These are phyloP conservation scores for Quercus gilva DNA, from an alignment of 306 rosid genomes.

Conservation along the genomic window DNA sequence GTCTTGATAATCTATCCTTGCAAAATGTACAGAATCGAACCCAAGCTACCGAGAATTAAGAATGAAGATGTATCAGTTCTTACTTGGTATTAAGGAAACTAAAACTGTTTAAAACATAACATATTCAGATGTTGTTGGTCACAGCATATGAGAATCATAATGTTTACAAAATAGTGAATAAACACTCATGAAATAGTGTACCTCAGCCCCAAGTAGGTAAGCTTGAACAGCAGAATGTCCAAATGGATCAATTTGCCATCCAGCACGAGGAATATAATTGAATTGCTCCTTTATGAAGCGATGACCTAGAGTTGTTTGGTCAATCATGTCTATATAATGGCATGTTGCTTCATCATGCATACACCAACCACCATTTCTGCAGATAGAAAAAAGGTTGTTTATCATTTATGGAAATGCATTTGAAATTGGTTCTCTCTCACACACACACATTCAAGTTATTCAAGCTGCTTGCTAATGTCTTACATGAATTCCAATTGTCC, in stretches of 20 bases:
- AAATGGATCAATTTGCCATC: conserved; percentile 94
- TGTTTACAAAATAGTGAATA: neutral
- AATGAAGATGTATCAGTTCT: neutral
- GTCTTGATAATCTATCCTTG: conserved; percentile 88
- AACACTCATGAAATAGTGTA: neutral
- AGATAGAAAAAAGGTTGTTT: neutral
- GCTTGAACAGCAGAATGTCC: conserved; percentile 94
- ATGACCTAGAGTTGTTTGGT: conserved; percentile 87
- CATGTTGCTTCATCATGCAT: conserved; percentile 96
- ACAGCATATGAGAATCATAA: neutral
- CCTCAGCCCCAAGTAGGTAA: conserved; percentile 80
- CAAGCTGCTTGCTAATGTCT: neutral
- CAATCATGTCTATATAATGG: conserved; percentile 93
- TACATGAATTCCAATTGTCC: conserved; percentile 82
- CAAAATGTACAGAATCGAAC: conserved; percentile 91
- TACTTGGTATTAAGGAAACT: neutral
- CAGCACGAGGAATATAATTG: conserved; percentile 68
- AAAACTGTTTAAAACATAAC: neutral
- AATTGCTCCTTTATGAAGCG: conserved; percentile 56
- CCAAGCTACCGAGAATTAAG: conserved; percentile 58
- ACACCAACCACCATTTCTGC: conserved; percentile 95
- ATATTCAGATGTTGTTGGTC: neutral
- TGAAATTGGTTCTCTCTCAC: neutral
- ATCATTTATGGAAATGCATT: neutral
- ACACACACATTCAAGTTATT: neutral